Base-by-base conservation (phyloP, 2,329 filamentous ascomycete genomes). In the Diaporthe batatas region DNA sequence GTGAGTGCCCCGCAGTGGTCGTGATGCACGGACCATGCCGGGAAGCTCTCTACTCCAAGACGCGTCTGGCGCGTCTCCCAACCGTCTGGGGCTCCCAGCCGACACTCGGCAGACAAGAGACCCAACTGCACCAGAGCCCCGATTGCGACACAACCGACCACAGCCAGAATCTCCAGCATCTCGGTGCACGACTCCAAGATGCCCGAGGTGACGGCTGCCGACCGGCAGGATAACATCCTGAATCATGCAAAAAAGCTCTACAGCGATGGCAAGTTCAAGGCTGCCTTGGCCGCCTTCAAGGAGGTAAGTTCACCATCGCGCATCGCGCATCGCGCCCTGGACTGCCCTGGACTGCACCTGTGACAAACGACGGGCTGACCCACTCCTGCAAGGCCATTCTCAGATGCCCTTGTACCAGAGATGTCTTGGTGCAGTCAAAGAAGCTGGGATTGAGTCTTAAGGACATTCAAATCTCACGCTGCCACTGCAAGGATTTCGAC, bases 401-500 rank as follows among this genome's bases (percentile, higher is more conserved):
- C 25, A 47, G 47, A 4, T 75, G 73, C 64, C n/a, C 25, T 10
- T 75, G 73, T 34, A 75, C 67, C 57, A 65, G 58, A 21, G 55
- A 25, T n/a, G 12, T 58, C 53, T 16, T 59, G 12, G n/a, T 34
- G 23, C 47, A 68, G 23, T 29, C 67, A n/a, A 58, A 54, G 64
- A 53, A 47, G 47, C 7, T 64, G 34, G 68, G 72, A 3, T 34
- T 71, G 32, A 44, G 36, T 44, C 49, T 62, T 21, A 49, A 62
- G 32, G 49, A 73, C 34, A 58, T 71, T 23, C 44, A 69, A 21
- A 44, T 71, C 4, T 72, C 73, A 8, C 32, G 39, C 21, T 75
- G 73, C 29, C 72, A 75, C 34, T 75, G 73, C 57, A 75, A 69
- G 39, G 68, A 71, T 68, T 65, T 70, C 12, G 34, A 49, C 32